These are phyloP conservation scores for Maudiozyma humilis DNA, from an alignment of 1,139 yeast species.

Conservation along the genomic window DNA sequence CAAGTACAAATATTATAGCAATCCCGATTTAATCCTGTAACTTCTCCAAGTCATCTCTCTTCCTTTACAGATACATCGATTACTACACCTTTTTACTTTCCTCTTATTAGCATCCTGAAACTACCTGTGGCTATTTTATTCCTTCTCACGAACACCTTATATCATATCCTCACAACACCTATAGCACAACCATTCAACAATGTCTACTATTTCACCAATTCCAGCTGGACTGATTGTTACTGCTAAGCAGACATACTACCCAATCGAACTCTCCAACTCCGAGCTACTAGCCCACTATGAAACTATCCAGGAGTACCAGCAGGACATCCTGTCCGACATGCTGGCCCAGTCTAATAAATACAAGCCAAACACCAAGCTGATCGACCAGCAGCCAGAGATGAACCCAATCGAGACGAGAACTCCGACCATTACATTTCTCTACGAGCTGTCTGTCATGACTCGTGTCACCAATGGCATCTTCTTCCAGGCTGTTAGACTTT, in stretches of 20 bases:
- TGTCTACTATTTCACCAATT: conserved; percentile 1
- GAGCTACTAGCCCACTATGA: conserved; percentile 44
- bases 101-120: not conserved
- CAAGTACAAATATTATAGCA: not conserved
- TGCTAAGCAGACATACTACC: conserved; percentile 39
- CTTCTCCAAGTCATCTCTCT: not conserved
- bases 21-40: not conserved
- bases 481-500: conserved; percentile 48
- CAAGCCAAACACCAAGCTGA: conserved; percentile 47
- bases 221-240: conserved; percentile 31
- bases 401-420: conserved; percentile 41
- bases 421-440: conserved; percentile 48
- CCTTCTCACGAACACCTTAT: too few species aligned
- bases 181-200: not conserved
- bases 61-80: not conserved
- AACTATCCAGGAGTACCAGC: conserved; percentile 44
- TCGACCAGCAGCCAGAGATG: conserved; percentile 58
- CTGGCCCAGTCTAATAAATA: conserved; percentile 33
- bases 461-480: conserved; percentile 54
- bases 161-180: too few species aligned
- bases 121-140: not conserved
- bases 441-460: conserved; percentile 51
- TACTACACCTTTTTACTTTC: not conserved
- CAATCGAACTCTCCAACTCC: conserved; percentile 41
- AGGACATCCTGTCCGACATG: conserved; percentile 42